Percentiles rank a stretch among this genome's conserved stretches.
These are phyloP conservation scores for Arthroderma uncinatum DNA, from an alignment of 2,329 filamentous ascomycete genomes.

Conservation along the genomic window DNA sequence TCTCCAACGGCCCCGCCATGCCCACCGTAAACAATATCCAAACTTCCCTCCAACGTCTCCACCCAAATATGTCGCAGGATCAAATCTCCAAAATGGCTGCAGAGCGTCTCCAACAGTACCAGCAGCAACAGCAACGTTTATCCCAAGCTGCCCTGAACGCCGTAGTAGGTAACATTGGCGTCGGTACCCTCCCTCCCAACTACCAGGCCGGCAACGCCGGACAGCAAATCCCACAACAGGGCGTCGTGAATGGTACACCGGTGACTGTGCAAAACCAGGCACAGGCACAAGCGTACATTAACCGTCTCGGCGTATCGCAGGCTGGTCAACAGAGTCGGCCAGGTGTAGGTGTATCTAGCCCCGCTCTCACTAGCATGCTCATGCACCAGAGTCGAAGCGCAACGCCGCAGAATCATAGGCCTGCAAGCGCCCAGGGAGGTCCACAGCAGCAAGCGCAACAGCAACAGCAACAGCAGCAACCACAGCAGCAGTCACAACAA, in stretches of 20 bases:
- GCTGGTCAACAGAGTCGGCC: constrained; percentile 30
- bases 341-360: constrained; percentile 26
- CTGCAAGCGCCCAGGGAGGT: constrained; percentile 33
- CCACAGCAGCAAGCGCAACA: not conserved
- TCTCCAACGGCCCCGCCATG: constrained; percentile 39
- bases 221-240: constrained; percentile 24
- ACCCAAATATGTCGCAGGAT: constrained; percentile 43
- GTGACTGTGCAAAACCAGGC: constrained; percentile 32
- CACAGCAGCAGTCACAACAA: no score
- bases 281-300: constrained; percentile 42
- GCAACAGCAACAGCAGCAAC: no score
- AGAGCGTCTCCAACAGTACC: constrained; percentile 40
- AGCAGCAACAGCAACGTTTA: constrained; percentile 35
- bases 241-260: constrained; percentile 24
- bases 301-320: constrained; percentile 44
- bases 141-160: constrained; percentile 44
- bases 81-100: constrained; percentile 45
- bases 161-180: constrained; percentile 37
- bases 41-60: constrained; percentile 41
- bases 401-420: constrained; percentile 38
- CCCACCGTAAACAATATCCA: constrained; percentile 45
- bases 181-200: constrained; percentile 31
- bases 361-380: constrained; percentile 36
- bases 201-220: constrained; percentile 20
- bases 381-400: constrained; percentile 35